These are phyloP conservation scores for Auricularia cornea DNA, from an alignment of 768 basidiomycete species.

Conservation along the genomic window DNA sequence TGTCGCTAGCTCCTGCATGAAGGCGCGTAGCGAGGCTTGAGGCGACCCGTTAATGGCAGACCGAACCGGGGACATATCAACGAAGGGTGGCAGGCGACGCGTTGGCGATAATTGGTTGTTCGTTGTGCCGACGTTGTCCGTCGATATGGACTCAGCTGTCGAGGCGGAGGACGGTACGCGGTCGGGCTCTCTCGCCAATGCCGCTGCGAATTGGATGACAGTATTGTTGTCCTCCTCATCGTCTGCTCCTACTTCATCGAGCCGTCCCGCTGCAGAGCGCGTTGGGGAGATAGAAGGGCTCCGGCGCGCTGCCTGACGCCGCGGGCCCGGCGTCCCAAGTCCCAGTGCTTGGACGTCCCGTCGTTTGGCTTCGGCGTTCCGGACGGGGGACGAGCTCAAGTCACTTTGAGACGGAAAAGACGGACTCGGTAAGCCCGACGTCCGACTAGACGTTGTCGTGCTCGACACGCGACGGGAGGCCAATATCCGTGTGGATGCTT, in stretches of 20 bases:
- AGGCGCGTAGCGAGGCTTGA: slow-evolving; percentile 54
- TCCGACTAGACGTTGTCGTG: background rate
- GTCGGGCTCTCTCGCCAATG: background rate
- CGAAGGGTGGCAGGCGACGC: slow-evolving; percentile 19
- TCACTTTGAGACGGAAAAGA: background rate
- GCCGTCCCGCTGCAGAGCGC: too few relatives aligned
- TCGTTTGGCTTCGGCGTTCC: background rate
- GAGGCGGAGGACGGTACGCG: background rate
- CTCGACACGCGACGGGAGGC: background rate
- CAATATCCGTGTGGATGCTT: background rate
- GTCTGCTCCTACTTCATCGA: background rate
- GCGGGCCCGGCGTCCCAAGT: background rate
- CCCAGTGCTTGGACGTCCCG: background rate
- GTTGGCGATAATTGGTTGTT: slow-evolving; percentile 4
- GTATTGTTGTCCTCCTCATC: background rate
- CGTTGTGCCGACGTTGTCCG: background rate
- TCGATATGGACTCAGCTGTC: background rate
- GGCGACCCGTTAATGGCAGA: slow-evolving; percentile 16
- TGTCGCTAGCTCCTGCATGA: slow-evolving; percentile 47
- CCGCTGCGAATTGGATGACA: background rate
- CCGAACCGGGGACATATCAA: slow-evolving; percentile 17
- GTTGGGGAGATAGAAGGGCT: background rate
- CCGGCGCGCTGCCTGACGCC: background rate
- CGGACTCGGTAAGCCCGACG: background rate
- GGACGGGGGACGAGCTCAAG: background rate